These are phyloP conservation scores for Fusarium xyrophilum DNA, from an alignment of 2,329 filamentous ascomycete genomes.

Conservation along the genomic window DNA sequence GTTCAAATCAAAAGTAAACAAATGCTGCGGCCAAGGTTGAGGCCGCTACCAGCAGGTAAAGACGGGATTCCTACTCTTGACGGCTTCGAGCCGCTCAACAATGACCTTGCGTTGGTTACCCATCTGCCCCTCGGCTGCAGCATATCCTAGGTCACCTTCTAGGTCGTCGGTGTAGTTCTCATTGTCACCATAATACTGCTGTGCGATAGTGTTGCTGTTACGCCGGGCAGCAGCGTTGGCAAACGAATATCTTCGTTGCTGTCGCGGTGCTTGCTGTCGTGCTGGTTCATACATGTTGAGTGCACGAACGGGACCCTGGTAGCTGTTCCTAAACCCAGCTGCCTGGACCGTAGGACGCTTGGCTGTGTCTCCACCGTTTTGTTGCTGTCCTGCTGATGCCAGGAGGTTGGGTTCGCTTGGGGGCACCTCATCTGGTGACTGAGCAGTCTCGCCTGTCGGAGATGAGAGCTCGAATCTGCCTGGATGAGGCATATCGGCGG, in stretches of 20 bases:
- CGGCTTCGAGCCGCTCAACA: constrained; percentile 92
- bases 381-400: constrained; percentile 25
- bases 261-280: constrained; percentile 48
- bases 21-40: not conserved
- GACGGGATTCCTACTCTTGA: constrained; percentile 93
- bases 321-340: constrained; percentile 45
- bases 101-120: constrained; percentile 92
- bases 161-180: constrained; percentile 76
- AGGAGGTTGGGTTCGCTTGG: constrained; percentile 33
- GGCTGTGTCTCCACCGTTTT: constrained; percentile 20
- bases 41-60: constrained; percentile 88
- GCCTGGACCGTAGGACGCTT: constrained; percentile 36
- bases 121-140: constrained; percentile 92
- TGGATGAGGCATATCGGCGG: constrained; percentile 73
- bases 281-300: constrained; percentile 56
- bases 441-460: constrained; percentile 51
- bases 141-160: constrained; percentile 93
- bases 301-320: constrained; percentile 51
- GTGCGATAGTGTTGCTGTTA: constrained; percentile 59
- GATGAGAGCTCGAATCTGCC: constrained; percentile 74
- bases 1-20: not conserved
- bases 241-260: constrained; percentile 62
- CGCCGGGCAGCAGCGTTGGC: constrained; percentile 56
- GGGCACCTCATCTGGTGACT: constrained; percentile 48
- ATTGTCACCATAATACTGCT: constrained; percentile 60